These are phyloP conservation scores for Taiwanofungus camphoratus DNA, from an alignment of 1,284 basidiomycete genomes.

Conservation along the genomic window DNA sequence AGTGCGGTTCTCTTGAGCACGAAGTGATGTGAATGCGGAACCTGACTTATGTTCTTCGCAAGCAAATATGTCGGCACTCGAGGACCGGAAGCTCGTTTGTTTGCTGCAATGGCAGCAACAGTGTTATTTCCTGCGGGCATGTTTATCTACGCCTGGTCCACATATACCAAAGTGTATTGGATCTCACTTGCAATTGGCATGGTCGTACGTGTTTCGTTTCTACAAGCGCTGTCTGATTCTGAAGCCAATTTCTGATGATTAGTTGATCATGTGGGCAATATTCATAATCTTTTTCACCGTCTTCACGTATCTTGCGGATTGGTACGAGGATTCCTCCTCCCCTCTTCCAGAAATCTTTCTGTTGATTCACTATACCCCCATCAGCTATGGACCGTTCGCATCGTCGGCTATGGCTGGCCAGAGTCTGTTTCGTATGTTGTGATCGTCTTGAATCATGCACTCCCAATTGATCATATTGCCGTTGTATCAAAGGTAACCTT, in stretches of 20 bases:
- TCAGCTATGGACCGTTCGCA: constrained; percentile 67
- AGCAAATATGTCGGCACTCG: constrained; percentile 48
- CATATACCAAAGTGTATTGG: constrained; percentile 49
- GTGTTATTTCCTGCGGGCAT: constrained; percentile 58
- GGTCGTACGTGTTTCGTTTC: constrained; percentile 31
- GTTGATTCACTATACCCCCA: neutral
- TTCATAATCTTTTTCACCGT: constrained; percentile 62
- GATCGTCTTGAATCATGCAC: neutral
- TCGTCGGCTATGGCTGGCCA: constrained; percentile 79
- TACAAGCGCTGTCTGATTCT: too few species aligned
- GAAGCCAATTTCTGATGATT: too few species aligned
- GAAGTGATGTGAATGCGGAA: neutral
- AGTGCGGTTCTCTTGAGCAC: neutral
- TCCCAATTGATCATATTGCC: neutral
- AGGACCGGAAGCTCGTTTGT: constrained; percentile 74
- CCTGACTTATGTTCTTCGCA: constrained; percentile 3
- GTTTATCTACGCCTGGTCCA: constrained; percentile 64
- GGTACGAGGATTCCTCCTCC: constrained; percentile 32
- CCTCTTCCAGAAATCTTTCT: neutral
- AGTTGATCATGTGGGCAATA: constrained; percentile 41
- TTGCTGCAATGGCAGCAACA: constrained; percentile 60
- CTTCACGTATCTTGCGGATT: constrained; percentile 71
- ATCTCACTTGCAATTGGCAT: constrained; percentile 51
- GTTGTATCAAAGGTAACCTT: constrained; percentile 42
- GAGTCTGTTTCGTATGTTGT: constrained; percentile 56